Conservation (phyloP, 768 basidiomycete genomes). For the Stropharia rugosoannulata region DNA sequence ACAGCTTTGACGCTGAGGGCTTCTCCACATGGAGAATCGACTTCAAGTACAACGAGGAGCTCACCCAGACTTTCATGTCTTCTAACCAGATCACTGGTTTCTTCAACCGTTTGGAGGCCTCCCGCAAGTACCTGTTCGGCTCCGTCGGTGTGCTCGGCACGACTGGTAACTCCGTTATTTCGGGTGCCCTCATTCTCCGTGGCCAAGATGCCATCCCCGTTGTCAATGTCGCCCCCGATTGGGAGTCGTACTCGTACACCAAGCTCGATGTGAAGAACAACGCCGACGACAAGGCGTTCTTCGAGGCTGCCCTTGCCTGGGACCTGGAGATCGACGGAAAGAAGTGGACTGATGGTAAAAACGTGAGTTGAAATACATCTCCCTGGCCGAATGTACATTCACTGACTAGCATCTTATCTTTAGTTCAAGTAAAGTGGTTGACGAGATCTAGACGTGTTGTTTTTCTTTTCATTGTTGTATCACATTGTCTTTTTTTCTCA, state of each 20-base stretch:
- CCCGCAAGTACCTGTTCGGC: conserved; percentile 95
- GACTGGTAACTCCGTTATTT: conserved; percentile 74
- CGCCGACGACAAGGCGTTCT: conserved; percentile 80
- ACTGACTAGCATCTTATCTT: background rate
- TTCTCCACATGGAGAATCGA: conserved; percentile 91
- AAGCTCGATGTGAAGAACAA: conserved; percentile 70
- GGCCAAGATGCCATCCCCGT: conserved; percentile 73
- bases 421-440: conserved; percentile 5
- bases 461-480: conserved; percentile 8
- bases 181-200: conserved; percentile 80
- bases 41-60: conserved; percentile 96
- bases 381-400: too few relatives aligned
- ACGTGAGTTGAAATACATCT: conserved; percentile 53
- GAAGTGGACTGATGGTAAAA: conserved; percentile 90
- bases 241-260: conserved; percentile 83
- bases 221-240: conserved; percentile 85
- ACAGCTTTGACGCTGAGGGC: conserved; percentile 83
- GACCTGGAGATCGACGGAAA: conserved; percentile 87
- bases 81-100: conserved; percentile 92
- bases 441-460: conserved; percentile 4
- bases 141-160: conserved; percentile 89
- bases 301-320: conserved; percentile 93
- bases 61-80: conserved; percentile 93
- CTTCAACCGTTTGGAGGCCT: conserved; percentile 97
- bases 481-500: conserved; percentile 2